Base-by-base conservation (phyloP, 805 yeast species). In the Cyberlindnera nakhonratchasimensis region DNA sequence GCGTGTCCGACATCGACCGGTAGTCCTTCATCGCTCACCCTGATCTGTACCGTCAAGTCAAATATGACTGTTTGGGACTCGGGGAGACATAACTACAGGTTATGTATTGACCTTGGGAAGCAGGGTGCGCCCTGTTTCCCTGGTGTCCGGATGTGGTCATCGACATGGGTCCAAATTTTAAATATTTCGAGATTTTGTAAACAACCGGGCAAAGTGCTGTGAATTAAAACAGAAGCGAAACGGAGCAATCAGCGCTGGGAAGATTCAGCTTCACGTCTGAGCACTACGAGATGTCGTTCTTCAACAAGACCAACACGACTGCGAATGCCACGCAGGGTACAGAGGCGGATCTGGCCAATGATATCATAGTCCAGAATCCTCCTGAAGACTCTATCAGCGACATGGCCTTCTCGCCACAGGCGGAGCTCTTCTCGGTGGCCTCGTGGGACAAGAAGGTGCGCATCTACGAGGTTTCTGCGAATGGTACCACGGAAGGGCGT, bases 381-480 rank as follows among this genome's bases (percentile, higher is more conserved):
- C 96, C 96, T n/a, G 95, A 86, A 48, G 99, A 93, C 62, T 82
- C 96, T 2, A 74, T 93, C 14, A 75, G 90, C 4, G 95, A 86
- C 53, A 62, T 93, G 42, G 71, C 88, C 16, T 93, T 91, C 65
- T 86, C 96, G 11, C 87, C 98, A 13, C 85, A 74, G 51, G 91
- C 84, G 16, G 96, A 93, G 51, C 62, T 93, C 46, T 66, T 69
- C 42, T 78, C 95, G 3, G 93, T 80, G 4, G 76, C 95, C 14
- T 82, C 95, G 14, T 93, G 99, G 99, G 99, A 93, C 65, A 86
- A 84, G 55, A 89, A 88, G 60, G 96, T 88, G 31, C 75, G 98
- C 47, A 82, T 93, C 42, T 93, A 93, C 71, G 98, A 93, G 63
- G 79, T 90, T 14, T 73, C 81, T 32, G 70, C 74, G 40, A 74